Base-by-base conservation (phyloP, 352 stramenopile genomes). In the Globisporangium splendens region DNA sequence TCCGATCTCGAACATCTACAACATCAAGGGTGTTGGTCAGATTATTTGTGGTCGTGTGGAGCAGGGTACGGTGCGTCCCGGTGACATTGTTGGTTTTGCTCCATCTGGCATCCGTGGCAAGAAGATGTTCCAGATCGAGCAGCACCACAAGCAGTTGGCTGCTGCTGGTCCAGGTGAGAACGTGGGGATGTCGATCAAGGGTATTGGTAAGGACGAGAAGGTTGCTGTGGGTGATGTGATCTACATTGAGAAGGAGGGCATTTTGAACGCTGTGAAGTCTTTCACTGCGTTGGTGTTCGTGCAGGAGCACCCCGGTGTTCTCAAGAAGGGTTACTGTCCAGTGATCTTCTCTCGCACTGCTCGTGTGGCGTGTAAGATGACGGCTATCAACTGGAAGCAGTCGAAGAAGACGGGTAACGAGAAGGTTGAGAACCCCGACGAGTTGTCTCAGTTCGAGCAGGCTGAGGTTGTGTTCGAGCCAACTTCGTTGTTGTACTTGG, bases 301-400 rank as follows among this genome's bases (percentile, higher is more conserved):
- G 5, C 78, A 89, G 73, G 79, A 91, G 68, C 78, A 90, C 65
- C 80, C 77, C 63, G 80, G 80, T 77, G 73, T 88, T 1, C 73
- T 93, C 63, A 91, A 89, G 78, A 69, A 71, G 52, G 69, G 69
- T 59, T 93, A 91, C 70, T 77, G 68, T 54, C 83, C 80, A 38
- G 70, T 93, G 54, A 76, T 90, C 67, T 88, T 90, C 67, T 93
- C 72, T 55, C 83, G 79, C 81, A 93, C 77, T 43, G 81, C 84
- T 39, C 86, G 86, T 80, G 84, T 93, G 61, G 77, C 83, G 12
- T 93, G 83, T 68, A 83, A 86, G 70, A 90, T 93, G 78, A 82
- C 72, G 53, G 80, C 79, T 59, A 93, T 88, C 62, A 73, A 89
- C 48, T 91, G 79, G 79, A 93, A 93, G 84, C 72, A 80, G 71